Evolutionary conservation across 192 early-diverging fungal species (phyloP).

Genomic region (Physocladia obscura): DNA sequence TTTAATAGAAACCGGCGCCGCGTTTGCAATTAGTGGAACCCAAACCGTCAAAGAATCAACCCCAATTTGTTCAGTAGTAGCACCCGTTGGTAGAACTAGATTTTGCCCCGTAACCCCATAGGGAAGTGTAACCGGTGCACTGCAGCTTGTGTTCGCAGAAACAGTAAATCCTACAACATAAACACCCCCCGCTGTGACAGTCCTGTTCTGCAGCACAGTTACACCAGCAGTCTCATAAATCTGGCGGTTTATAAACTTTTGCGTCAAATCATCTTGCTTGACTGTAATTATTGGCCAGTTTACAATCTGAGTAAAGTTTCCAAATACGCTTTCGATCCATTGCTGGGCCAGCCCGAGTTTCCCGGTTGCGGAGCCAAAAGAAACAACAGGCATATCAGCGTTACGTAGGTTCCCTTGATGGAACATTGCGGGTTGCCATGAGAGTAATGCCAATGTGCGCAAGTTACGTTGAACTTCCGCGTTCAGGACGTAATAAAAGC

Average conservation of each 20-base stretch:
- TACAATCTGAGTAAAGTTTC: conserved; percentile 19
- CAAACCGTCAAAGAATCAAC: conserved; percentile 16
- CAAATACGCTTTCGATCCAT: conserved; percentile 20
- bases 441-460: conserved; percentile 3
- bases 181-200: neutral
- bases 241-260: conserved; percentile 4
- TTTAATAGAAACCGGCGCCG: neutral
- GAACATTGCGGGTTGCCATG: conserved; percentile 19
- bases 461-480: conserved; percentile 9
- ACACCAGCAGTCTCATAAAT: conserved; percentile 25
- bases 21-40: conserved; percentile 4
- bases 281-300: conserved; percentile 25
- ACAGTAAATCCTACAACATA: neutral
- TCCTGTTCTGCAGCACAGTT: neutral
- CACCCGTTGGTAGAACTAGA: neutral
- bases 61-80: conserved; percentile 1
- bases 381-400: conserved; percentile 1
- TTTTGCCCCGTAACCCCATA: neutral
- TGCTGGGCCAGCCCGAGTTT: neutral
- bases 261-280: conserved; percentile 20
- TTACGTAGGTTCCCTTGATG: conserved; percentile 34
- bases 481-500: conserved; percentile 6
- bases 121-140: conserved; percentile 3
- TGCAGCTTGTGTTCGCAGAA: conserved; percentile 2
- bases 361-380: neutral